phyloP scores from a whole-genome alignment of 768 basidiomycete species.

The Lactarius tabidus region DNA sequence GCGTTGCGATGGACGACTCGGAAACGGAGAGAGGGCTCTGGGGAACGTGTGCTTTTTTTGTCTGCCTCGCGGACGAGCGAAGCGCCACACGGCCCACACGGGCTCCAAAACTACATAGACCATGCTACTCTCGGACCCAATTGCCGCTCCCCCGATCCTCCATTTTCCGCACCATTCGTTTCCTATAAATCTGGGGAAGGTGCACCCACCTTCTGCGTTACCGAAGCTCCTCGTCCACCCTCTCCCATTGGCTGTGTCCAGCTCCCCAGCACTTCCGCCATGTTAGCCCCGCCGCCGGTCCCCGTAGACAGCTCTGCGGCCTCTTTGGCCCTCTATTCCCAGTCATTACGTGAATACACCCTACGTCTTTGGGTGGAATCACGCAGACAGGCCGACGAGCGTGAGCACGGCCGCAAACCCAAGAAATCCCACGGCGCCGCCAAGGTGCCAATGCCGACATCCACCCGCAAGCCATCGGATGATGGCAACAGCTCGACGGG shows the following conservation, averaged over 20 bases:
- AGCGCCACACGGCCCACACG: conserved; percentile 19
- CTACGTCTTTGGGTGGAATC: conserved; percentile 65
- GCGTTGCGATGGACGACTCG: conserved; percentile 7
- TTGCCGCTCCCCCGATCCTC: conserved; percentile 9
- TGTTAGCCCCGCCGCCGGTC: conserved; percentile 11
- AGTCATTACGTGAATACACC: conserved; percentile 64
- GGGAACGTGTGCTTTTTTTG: neutral
- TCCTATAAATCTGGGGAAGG: conserved; percentile 7
- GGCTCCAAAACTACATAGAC: neutral
- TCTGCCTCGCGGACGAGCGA: conserved; percentile 2
- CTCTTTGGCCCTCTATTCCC: conserved; percentile 50
- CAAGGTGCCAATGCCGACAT: conserved; percentile 4
- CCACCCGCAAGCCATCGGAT: neutral
- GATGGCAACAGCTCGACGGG: neutral
- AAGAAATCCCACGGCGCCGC: conserved; percentile 23
- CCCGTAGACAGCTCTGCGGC: conserved; percentile 9
- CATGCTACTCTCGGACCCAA: neutral
- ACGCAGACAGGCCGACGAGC: conserved; percentile 52
- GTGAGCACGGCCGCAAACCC: conserved; percentile 25
- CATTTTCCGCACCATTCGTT: neutral
- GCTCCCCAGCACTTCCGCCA: neutral
- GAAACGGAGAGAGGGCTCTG: neutral
- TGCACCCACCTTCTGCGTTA: neutral
- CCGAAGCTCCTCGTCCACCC: neutral
- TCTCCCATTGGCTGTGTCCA: neutral